Percentiles rank a stretch among this genome's conserved stretches.
These are phyloP conservation scores for Penicillium steckii DNA, from an alignment of 495 filamentous ascomycete genomes.

Conservation along the genomic window DNA sequence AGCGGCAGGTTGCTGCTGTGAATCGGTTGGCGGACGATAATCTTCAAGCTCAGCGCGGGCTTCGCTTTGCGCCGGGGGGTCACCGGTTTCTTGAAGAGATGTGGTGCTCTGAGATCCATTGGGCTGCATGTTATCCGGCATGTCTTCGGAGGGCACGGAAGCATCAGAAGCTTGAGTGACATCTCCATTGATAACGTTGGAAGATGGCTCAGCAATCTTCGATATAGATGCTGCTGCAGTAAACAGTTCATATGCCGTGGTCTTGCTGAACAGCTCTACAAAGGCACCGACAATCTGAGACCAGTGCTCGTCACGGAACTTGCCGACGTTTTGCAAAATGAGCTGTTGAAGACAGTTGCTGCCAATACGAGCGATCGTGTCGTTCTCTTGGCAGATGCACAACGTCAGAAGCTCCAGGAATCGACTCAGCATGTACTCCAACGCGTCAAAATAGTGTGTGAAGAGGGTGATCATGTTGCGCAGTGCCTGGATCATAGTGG, in stretches of 20 bases:
- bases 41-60: constrained; percentile 71
- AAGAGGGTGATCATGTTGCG: constrained; percentile 98
- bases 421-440: constrained; percentile 95
- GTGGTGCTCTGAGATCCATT: constrained; percentile 52
- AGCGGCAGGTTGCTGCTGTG: constrained; percentile 80
- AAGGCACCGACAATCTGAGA: constrained; percentile 90
- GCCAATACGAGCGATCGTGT: constrained; percentile 95
- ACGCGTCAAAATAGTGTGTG: constrained; percentile 92
- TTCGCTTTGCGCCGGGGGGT: constrained; percentile 36
- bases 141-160: constrained; percentile 19
- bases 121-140: constrained; percentile 58
- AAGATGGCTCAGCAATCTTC: constrained; percentile 24
- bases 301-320: constrained; percentile 88
- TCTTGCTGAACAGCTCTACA: constrained; percentile 90
- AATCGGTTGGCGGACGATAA: constrained; percentile 67
- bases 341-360: constrained; percentile 97
- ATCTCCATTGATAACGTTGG: constrained; percentile 35
- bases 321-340: constrained; percentile 91
- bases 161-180: constrained; percentile 26
- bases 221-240: constrained; percentile 69
- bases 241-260: constrained; percentile 92
- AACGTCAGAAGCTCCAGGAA: constrained; percentile 90
- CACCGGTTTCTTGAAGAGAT: constrained; percentile 39
- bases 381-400: constrained; percentile 98
- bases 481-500: constrained; percentile 98